phyloP scores from a whole-genome alignment of 306 rosid genomes.

The Casuarina cunninghamiana region DNA sequence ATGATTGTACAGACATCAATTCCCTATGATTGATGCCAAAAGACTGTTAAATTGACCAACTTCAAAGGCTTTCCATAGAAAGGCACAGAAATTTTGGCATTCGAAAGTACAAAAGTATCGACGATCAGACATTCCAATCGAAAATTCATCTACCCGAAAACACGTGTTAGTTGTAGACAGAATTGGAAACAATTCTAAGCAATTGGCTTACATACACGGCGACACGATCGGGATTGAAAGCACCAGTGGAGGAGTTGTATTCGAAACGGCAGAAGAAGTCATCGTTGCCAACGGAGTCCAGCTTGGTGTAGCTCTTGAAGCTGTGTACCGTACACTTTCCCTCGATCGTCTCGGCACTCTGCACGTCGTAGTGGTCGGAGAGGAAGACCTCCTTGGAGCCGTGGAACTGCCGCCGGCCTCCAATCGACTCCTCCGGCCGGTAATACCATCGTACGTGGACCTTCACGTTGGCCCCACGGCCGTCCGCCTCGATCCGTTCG shows the following conservation, averaged over 20 bases:
- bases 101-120: too few species aligned
- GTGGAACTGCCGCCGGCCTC: constrained; percentile 98
- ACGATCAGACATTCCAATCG: neutral
- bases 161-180: neutral
- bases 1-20: neutral
- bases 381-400: constrained; percentile 95
- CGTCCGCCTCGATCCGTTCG: constrained; percentile 93
- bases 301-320: constrained; percentile 90
- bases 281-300: constrained; percentile 94
- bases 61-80: neutral
- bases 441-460: constrained; percentile 92
- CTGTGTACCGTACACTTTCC: constrained; percentile 92
- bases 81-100: neutral
- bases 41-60: neutral
- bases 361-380: constrained; percentile 88
- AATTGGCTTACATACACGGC: constrained; percentile 69
- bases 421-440: constrained; percentile 98
- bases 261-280: constrained; percentile 99
- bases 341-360: constrained; percentile 91
- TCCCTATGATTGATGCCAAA: neutral
- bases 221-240: constrained; percentile 95
- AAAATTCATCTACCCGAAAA: neutral
- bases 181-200: neutral
- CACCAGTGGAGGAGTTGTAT: constrained; percentile 86
- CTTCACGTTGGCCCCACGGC: constrained; percentile 93